Conservation (phyloP, 805 yeast species). For the Metschnikowia arizonensis region DNA sequence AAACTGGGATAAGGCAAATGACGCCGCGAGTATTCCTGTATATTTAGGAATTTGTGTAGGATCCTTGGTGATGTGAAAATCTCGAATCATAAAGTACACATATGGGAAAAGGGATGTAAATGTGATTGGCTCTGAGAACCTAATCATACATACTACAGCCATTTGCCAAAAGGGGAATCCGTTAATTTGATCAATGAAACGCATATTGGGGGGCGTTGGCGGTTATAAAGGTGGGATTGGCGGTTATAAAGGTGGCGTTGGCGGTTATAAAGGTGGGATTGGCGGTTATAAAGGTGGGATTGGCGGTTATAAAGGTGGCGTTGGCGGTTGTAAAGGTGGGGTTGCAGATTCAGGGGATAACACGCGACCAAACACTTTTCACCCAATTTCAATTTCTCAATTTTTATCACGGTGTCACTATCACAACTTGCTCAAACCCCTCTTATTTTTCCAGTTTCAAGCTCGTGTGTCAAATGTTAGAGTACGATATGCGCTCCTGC, state of each 20-base stretch:
- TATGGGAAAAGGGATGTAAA: slow-evolving; percentile 22
- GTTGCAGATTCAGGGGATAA: too few relatives aligned
- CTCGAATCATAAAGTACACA: slow-evolving; percentile 21
- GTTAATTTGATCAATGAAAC: slow-evolving; percentile 13
- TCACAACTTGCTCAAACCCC: too few relatives aligned
- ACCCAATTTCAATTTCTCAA: too few relatives aligned
- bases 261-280: too few relatives aligned
- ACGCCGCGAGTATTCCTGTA: slow-evolving; percentile 19
- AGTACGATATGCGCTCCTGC: neutral
- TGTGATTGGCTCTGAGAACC: slow-evolving; percentile 21
- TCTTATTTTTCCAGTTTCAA: too few relatives aligned
- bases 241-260: too few relatives aligned
- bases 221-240: too few relatives aligned
- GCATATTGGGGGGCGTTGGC: neutral
- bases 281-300: too few relatives aligned
- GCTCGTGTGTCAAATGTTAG: neutral
- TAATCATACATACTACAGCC: slow-evolving; percentile 17
- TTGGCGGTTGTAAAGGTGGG: too few relatives aligned
- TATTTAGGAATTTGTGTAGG: slow-evolving; percentile 18
- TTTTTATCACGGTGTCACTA: too few relatives aligned
- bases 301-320: too few relatives aligned
- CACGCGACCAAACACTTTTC: too few relatives aligned
- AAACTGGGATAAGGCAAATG: slow-evolving; percentile 20
- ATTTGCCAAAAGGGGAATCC: slow-evolving; percentile 22
- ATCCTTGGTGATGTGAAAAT: slow-evolving; percentile 17